phyloP scores from a whole-genome alignment of 305 asterid species.

The Fraxinus paxiana region DNA sequence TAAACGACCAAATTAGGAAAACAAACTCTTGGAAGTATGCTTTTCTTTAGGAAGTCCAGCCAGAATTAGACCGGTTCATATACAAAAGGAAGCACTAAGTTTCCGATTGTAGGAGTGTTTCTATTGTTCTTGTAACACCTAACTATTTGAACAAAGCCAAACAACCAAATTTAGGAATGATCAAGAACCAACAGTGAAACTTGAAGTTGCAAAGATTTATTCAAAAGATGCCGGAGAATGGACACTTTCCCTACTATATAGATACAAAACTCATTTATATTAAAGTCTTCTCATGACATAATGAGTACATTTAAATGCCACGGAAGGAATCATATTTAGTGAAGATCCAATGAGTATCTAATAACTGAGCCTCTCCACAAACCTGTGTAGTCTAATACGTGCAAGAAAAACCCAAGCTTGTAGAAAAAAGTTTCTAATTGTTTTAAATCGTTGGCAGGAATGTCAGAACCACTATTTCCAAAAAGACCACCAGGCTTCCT shows the following conservation, averaged over 20 bases:
- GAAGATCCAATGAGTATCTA: background rate
- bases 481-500: conserved; percentile 97
- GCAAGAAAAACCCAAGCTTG: conserved; percentile 98
- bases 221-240: background rate
- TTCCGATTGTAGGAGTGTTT: background rate
- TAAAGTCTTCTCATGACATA: background rate
- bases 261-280: background rate
- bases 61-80: background rate
- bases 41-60: conserved; percentile 1
- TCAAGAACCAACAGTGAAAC: background rate
- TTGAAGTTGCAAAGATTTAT: background rate
- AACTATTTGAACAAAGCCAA: background rate
- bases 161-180: background rate
- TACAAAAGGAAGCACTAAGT: background rate
- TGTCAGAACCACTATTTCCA: conserved; percentile 91
- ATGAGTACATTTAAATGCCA: conserved; percentile 3
- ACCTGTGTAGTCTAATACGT: conserved; percentile 92
- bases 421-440: conserved; percentile 94
- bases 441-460: conserved; percentile 86
- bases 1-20: background rate
- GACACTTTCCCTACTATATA: background rate
- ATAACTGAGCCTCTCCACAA: background rate
- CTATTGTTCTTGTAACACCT: background rate
- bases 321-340: background rate
- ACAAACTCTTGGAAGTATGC: conserved; percentile 10